Conservation (phyloP, 805 yeast genomes). For the Barnettozyma sucrosica region DNA sequence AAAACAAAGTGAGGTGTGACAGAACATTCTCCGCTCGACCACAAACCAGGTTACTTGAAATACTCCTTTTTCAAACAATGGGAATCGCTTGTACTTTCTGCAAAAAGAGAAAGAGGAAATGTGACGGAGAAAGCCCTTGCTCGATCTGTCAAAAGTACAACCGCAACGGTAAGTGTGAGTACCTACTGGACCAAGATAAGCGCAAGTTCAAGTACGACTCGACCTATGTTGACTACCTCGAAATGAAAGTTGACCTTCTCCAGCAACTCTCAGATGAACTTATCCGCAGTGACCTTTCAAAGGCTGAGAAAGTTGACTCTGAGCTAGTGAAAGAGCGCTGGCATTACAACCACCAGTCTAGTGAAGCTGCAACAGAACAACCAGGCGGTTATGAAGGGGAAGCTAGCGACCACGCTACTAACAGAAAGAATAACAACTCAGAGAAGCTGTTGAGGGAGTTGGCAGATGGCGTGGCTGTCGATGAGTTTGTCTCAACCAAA, state of each 20-base stretch:
- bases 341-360: not conserved
- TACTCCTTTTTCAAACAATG: not conserved
- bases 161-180: slow-evolving; percentile 20
- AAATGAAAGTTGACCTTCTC: slow-evolving; percentile 25
- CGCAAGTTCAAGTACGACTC: slow-evolving; percentile 29
- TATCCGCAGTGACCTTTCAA: slow-evolving; percentile 12
- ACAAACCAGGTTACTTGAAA: too few relatives aligned
- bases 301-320: slow-evolving; percentile 11
- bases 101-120: slow-evolving; percentile 14
- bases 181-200: slow-evolving; percentile 21
- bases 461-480: slow-evolving; percentile 27
- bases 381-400: not conserved
- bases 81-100: slow-evolving; percentile 15
- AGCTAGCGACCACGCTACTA: not conserved
- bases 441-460: slow-evolving; percentile 16
- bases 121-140: slow-evolving; percentile 14
- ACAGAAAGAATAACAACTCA: not conserved
- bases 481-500: slow-evolving; percentile 29
- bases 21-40: not conserved
- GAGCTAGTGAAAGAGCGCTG: slow-evolving; percentile 8
- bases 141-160: slow-evolving; percentile 11
- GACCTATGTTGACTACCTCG: slow-evolving; percentile 28
- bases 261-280: slow-evolving; percentile 25
- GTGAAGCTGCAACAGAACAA: not conserved
- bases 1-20: too few relatives aligned